Conservation (phyloP, 164 flowering plant genomes). For the Vitis amurensis region DNA sequence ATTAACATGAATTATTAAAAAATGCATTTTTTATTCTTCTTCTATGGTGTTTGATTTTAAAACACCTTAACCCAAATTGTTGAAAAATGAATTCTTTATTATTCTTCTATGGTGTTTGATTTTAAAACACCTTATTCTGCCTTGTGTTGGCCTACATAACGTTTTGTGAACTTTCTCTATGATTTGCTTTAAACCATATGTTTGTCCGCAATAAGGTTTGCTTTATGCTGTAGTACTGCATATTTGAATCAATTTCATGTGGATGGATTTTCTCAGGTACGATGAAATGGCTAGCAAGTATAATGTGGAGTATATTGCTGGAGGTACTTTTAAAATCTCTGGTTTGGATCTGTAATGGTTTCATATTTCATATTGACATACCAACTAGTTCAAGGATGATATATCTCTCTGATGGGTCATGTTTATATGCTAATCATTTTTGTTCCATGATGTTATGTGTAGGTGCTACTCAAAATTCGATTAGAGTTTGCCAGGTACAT, state of each 20-base stretch:
- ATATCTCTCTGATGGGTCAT: too few relatives aligned
- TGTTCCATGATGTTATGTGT: slow-evolving; percentile 13
- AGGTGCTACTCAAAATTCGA: slow-evolving; percentile 98
- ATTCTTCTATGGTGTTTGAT: too few relatives aligned
- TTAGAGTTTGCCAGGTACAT: slow-evolving; percentile 85
- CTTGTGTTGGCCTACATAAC: too few relatives aligned
- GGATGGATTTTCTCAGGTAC: slow-evolving; percentile 45
- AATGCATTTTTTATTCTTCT: too few relatives aligned
- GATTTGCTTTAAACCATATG: too few relatives aligned
- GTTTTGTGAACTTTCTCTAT: too few relatives aligned
- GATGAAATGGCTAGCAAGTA: slow-evolving; percentile 57
- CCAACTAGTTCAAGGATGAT: too few relatives aligned
- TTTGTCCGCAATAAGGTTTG: background rate
- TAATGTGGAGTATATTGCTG: slow-evolving; percentile 79
- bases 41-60: too few relatives aligned
- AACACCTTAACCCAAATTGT: too few relatives aligned
- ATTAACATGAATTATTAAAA: too few relatives aligned
- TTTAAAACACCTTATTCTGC: too few relatives aligned
- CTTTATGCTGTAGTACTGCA: background rate
- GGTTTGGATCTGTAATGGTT: background rate
- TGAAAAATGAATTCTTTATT: too few relatives aligned
- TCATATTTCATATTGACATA: background rate
- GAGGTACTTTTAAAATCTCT: slow-evolving; percentile 46
- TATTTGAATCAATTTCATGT: background rate
- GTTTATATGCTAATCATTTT: background rate